Conservation (phyloP, 164 flowering plant species). For the Chloranthus sessilifolius region DNA sequence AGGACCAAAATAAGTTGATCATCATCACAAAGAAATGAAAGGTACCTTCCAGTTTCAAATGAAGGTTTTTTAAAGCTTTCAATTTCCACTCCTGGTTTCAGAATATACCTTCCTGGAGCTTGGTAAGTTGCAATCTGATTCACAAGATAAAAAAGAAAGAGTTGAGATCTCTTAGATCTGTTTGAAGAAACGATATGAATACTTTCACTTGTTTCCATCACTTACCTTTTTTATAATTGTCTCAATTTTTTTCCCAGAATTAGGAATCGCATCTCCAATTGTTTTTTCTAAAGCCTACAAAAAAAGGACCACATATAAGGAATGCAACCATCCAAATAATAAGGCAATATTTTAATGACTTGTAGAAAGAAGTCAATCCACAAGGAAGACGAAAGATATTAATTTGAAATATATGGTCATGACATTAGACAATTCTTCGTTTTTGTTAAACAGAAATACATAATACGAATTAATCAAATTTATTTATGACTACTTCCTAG, state of each 20-base stretch:
- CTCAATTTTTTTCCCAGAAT: constrained; percentile 54
- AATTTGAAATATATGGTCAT: too few species aligned
- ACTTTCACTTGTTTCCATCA: constrained; percentile 14
- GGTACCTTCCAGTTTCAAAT: constrained; percentile 72
- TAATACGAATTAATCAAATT: too few species aligned
- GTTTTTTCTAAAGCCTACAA: constrained; percentile 77
- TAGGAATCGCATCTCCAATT: constrained; percentile 60
- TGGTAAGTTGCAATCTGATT: constrained; percentile 78
- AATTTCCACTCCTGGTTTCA: constrained; percentile 60
- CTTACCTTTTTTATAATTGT: constrained; percentile 67
- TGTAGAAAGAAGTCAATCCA: constrained; percentile 1
- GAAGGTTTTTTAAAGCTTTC: constrained; percentile 56
- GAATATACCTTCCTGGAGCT: constrained; percentile 76
- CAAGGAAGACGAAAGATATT: not conserved
- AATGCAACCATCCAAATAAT: constrained; percentile 1
- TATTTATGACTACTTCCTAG: too few species aligned
- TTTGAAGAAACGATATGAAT: constrained; percentile 8
- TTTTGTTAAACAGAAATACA: too few species aligned
- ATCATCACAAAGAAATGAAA: constrained; percentile 10
- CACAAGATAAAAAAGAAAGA: constrained; percentile 24
- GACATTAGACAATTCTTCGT: too few species aligned
- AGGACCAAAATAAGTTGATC: not conserved
- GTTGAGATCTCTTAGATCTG: constrained; percentile 1
- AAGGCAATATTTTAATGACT: not conserved
- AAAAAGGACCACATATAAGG: constrained; percentile 11